A percentile compares a stretch with the other conserved stretches of the same genome.
phyloP scores from a whole-genome alignment of 2,329 filamentous ascomycete species.

The Fusarium abutilonis region DNA sequence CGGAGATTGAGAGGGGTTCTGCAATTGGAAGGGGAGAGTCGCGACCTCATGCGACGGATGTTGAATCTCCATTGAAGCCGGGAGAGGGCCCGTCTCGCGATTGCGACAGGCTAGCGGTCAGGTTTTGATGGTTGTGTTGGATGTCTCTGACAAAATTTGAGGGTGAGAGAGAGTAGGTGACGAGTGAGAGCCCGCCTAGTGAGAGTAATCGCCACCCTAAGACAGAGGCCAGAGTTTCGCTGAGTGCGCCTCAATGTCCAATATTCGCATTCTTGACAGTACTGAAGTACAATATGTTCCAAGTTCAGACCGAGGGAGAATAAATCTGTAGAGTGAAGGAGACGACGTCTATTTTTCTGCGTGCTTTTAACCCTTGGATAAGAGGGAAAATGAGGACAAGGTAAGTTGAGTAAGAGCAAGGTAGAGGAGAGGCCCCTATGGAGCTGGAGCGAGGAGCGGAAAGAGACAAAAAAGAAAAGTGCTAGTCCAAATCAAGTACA shows the following conservation, averaged over 20 bases:
- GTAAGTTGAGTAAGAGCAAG: slow-evolving; percentile 2
- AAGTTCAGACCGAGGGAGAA: slow-evolving; percentile 1
- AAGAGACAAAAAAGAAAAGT: slow-evolving; percentile 22
- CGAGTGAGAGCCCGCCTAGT: slow-evolving; percentile 15
- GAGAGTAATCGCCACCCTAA: slow-evolving; percentile 36
- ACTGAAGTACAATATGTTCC: background rate
- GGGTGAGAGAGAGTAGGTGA: slow-evolving; percentile 5
- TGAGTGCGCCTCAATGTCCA: slow-evolving; percentile 7
- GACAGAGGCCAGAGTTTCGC: slow-evolving; percentile 28
- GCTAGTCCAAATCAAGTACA: slow-evolving; percentile 14
- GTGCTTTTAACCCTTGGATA: slow-evolving; percentile 10
- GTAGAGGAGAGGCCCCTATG: slow-evolving; percentile 17
- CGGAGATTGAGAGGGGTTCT: slow-evolving; percentile 11
- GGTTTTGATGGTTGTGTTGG: slow-evolving; percentile 3
- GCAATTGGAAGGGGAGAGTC: slow-evolving; percentile 17
- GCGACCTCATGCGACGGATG: slow-evolving; percentile 26
- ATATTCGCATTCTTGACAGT: slow-evolving; percentile 24
- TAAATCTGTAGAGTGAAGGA: background rate
- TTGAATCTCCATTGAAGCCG: slow-evolving; percentile 40
- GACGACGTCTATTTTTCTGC: slow-evolving; percentile 4
- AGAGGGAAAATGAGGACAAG: slow-evolving; percentile 22
- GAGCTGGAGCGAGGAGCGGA: slow-evolving; percentile 14
- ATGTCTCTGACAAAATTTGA: slow-evolving; percentile 17
- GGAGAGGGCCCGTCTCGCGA: slow-evolving; percentile 26
- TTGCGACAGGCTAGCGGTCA: slow-evolving; percentile 31